phyloP scores from a whole-genome alignment of 345 rosid genomes.

The Eucalyptus victrix region DNA sequence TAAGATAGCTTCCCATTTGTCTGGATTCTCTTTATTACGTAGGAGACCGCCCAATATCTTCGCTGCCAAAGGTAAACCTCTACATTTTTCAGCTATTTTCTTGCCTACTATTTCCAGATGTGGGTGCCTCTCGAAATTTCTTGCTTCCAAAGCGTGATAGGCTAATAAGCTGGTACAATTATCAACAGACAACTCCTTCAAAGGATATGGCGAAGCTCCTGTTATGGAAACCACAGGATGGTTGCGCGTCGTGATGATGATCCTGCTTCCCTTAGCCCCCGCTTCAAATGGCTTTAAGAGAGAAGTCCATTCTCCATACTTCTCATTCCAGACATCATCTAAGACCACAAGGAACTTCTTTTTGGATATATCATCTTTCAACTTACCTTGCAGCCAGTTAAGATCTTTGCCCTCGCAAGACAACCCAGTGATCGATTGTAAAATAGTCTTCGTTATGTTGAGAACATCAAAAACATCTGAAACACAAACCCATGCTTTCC shows the following conservation, averaged over 20 bases:
- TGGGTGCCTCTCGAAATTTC: fast-evolving
- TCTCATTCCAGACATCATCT: background rate
- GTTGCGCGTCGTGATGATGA: too few species aligned
- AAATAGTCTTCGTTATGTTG: too few species aligned
- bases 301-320: fast-evolving
- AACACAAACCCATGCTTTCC: too few species aligned
- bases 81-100: background rate
- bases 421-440: fast-evolving
- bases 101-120: fast-evolving
- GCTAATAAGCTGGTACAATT: background rate
- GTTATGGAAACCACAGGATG: fast-evolving
- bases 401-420: too few species aligned
- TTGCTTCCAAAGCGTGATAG: background rate
- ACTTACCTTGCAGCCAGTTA: fast-evolving
- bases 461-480: too few species aligned
- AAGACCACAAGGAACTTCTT: too few species aligned
- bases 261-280: too few species aligned
- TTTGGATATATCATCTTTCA: fast-evolving
- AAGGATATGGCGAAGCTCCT: too few species aligned
- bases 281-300: too few species aligned
- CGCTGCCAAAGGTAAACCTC: background rate
- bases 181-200: fast-evolving
- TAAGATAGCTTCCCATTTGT: background rate
- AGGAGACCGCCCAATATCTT: background rate
- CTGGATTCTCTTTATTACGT: fast-evolving